Conservation (phyloP, 306 rosid genomes). For the Dalbergia cultrata region DNA sequence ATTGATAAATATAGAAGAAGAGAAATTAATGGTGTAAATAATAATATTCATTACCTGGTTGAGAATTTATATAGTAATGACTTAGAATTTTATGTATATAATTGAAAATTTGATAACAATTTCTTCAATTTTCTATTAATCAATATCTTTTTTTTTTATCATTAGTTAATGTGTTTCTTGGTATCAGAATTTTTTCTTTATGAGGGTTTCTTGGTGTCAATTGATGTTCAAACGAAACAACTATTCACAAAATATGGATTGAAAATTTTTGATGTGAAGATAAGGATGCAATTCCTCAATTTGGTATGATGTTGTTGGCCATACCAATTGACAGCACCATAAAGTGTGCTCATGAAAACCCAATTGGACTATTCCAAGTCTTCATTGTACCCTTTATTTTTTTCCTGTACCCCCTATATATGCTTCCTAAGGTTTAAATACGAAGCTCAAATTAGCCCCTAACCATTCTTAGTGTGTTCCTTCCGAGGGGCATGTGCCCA, state of each 20-base stretch:
- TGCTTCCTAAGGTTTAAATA: slow-evolving; percentile 25
- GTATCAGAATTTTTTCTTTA: no score
- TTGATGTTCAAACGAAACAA: no score
- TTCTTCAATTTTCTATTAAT: no score
- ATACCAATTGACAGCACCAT: slow-evolving; percentile 66
- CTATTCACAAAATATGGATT: slow-evolving; percentile 27
- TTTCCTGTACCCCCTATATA: neutral
- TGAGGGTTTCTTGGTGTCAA: no score
- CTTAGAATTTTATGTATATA: no score
- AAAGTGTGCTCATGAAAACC: slow-evolving; percentile 62
- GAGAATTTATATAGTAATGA: no score
- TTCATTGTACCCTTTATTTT: neutral
- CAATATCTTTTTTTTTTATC: no score
- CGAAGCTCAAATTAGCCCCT: slow-evolving; percentile 17
- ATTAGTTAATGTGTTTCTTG: no score
- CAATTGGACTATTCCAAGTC: slow-evolving; percentile 45
- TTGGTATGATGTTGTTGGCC: slow-evolving; percentile 81
- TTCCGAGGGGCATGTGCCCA: slow-evolving; percentile 25
- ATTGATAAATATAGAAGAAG: no score
- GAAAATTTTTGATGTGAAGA: slow-evolving; percentile 56
- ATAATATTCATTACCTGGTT: no score
- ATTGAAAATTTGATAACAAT: no score
- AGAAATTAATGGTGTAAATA: no score
- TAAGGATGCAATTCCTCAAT: slow-evolving; percentile 65
- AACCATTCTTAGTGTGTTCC: slow-evolving; percentile 8